These are phyloP conservation scores for Mortierella hygrophila DNA, from an alignment of 192 early-diverging fungal genomes.

Conservation along the genomic window DNA sequence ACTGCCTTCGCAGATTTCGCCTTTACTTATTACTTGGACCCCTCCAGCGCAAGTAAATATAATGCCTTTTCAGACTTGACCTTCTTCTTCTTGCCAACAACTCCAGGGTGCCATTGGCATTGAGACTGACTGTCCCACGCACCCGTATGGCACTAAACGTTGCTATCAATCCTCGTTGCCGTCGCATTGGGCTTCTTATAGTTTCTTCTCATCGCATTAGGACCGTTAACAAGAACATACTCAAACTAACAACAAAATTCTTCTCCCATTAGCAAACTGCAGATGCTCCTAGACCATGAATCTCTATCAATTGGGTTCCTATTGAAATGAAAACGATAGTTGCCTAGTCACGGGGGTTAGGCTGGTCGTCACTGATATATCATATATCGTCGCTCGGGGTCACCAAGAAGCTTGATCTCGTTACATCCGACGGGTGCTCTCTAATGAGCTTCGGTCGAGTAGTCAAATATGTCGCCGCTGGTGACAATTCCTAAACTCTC, in stretches of 20 bases:
- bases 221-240: constrained; percentile 59
- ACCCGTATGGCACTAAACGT: constrained; percentile 73
- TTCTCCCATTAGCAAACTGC: neutral
- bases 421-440: constrained; percentile 69
- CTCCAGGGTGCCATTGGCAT: constrained; percentile 58
- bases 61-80: constrained; percentile 8
- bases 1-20: neutral
- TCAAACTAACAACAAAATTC: neutral
- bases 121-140: constrained; percentile 54
- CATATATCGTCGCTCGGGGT: constrained; percentile 43
- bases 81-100: constrained; percentile 89
- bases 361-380: constrained; percentile 51
- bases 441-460: constrained; percentile 60
- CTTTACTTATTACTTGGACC: neutral
- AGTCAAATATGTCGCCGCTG: constrained; percentile 45
- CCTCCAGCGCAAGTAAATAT: neutral
- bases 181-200: constrained; percentile 64
- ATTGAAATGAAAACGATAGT: constrained; percentile 3
- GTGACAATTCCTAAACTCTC: constrained; percentile 41
- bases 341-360: constrained; percentile 81
- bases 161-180: constrained; percentile 58
- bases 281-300: neutral
- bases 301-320: neutral
- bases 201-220: constrained; percentile 66
- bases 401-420: constrained; percentile 76